Conservation (phyloP, 352 stramenopile genomes). For the Globisporangium cystogenes region DNA sequence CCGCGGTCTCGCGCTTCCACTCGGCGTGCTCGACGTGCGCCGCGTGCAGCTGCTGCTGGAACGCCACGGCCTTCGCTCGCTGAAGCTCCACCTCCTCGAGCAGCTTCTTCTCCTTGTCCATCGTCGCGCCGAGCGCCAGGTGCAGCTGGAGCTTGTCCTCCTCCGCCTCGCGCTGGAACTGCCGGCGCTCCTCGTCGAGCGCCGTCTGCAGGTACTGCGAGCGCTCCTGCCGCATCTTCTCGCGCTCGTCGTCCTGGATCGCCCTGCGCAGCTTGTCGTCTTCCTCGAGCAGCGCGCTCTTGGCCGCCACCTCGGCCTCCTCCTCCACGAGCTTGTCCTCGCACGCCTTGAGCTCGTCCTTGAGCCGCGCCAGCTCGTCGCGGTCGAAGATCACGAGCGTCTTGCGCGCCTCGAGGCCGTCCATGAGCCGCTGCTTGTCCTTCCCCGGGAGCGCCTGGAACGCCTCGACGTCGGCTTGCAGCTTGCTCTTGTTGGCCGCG, state of each 20-base stretch:
- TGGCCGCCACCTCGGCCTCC: slow-evolving; percentile 64
- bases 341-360: slow-evolving; percentile 54
- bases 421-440: slow-evolving; percentile 58
- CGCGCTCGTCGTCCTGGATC: slow-evolving; percentile 77
- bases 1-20: slow-evolving; percentile 43
- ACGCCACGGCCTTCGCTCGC: slow-evolving; percentile 33
- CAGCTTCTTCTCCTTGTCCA: slow-evolving; percentile 78
- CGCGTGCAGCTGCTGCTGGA: slow-evolving; percentile 54
- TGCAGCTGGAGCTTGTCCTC: slow-evolving; percentile 52
- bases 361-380: slow-evolving; percentile 46
- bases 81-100: slow-evolving; percentile 66
- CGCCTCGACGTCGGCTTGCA: slow-evolving; percentile 67
- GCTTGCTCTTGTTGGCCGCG: slow-evolving; percentile 51
- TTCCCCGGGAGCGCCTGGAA: slow-evolving; percentile 59
- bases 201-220: slow-evolving; percentile 49
- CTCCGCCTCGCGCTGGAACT: slow-evolving; percentile 52
- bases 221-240: slow-evolving; percentile 78
- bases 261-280: slow-evolving; percentile 69
- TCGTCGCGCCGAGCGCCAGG: slow-evolving; percentile 36
- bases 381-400: slow-evolving; percentile 52
- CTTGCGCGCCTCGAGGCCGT: slow-evolving; percentile 55
- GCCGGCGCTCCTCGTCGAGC: slow-evolving; percentile 54
- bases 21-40: slow-evolving; percentile 52
- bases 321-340: slow-evolving; percentile 67
- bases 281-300: slow-evolving; percentile 69